These are phyloP conservation scores for Hypoxylon lienhwacheense DNA, from an alignment of 495 filamentous ascomycete species.

Conservation along the genomic window DNA sequence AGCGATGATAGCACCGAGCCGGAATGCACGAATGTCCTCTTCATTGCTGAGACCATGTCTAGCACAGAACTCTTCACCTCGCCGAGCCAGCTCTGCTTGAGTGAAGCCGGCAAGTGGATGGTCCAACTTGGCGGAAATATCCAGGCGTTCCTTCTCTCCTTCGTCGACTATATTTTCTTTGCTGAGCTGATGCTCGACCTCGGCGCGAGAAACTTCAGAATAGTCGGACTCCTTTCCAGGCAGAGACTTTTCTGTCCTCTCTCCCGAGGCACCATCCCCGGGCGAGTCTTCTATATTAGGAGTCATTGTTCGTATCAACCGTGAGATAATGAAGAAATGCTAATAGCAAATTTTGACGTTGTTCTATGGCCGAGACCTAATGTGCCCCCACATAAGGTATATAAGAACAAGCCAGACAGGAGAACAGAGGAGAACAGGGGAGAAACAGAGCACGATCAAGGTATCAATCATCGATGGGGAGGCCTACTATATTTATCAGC, in stretches of 20 bases:
- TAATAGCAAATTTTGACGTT: not conserved
- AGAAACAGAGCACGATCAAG: not conserved
- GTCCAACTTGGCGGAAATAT: conserved; percentile 52
- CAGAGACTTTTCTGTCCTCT: conserved; percentile 19
- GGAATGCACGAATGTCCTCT: conserved; percentile 69
- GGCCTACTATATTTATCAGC: conserved; percentile 18
- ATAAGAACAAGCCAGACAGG: not conserved
- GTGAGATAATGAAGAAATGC: not conserved
- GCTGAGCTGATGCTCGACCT: conserved; percentile 23
- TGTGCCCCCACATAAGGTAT: not conserved
- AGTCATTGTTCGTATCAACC: conserved; percentile 13
- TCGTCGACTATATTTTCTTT: conserved; percentile 26
- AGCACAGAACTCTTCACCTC: conserved; percentile 68
- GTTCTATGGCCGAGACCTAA: not conserved
- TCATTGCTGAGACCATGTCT: conserved; percentile 63
- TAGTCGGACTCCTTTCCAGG: conserved; percentile 27
- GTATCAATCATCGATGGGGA: conserved; percentile 13
- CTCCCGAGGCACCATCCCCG: conserved; percentile 7
- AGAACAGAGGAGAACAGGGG: not conserved
- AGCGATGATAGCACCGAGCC: conserved; percentile 69
- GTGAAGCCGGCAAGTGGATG: conserved; percentile 70
- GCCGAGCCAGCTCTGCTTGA: conserved; percentile 59
- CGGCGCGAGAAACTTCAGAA: conserved; percentile 27
- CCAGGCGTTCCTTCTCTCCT: conserved; percentile 30
- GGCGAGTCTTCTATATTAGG: conserved; percentile 16